phyloP scores from a whole-genome alignment of 163 green algal genomes.

The Volvox carteri region DNA sequence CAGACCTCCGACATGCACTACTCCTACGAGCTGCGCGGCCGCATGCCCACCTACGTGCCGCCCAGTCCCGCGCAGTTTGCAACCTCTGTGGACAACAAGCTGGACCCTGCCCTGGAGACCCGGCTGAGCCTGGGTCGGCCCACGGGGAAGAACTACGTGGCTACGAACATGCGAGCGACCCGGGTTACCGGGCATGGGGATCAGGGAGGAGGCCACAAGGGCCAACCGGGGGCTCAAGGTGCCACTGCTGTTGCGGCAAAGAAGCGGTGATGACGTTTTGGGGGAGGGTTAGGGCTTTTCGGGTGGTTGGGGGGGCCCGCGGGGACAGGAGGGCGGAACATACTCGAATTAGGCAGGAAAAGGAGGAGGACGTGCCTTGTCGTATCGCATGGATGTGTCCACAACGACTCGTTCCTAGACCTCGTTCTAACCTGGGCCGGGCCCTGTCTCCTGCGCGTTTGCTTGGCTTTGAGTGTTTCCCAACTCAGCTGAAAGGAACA shows the following conservation, averaged over 20 bases:
- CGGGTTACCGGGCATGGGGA: not conserved
- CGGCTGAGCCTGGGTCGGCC: constrained; percentile 27
- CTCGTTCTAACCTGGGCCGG: too few species aligned
- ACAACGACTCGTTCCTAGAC: too few species aligned
- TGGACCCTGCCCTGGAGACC: not conserved
- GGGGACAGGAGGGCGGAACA: too few species aligned
- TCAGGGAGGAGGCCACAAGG: too few species aligned
- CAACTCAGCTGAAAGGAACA: too few species aligned
- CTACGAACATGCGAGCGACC: constrained; percentile 11
- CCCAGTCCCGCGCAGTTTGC: constrained; percentile 58
- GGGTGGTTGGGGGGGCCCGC: too few species aligned
- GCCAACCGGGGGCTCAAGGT: not conserved
- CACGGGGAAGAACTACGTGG: constrained; percentile 42
- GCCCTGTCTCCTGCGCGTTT: too few species aligned
- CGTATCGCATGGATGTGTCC: too few species aligned
- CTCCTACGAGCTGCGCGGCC: constrained; percentile 68
- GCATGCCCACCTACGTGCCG: constrained; percentile 68
- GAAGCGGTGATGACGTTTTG: not conserved
- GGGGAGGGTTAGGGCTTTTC: too few species aligned
- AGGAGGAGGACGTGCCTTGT: too few species aligned
- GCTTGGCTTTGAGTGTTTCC: too few species aligned
- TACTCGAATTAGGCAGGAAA: too few species aligned
- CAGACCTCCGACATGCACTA: constrained; percentile 67
- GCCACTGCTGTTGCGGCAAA: not conserved
- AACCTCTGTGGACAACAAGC: constrained; percentile 29